Evolutionary conservation across 345 rosid genomes (phyloP).

Genomic region (Capsella bursapastoris): DNA sequence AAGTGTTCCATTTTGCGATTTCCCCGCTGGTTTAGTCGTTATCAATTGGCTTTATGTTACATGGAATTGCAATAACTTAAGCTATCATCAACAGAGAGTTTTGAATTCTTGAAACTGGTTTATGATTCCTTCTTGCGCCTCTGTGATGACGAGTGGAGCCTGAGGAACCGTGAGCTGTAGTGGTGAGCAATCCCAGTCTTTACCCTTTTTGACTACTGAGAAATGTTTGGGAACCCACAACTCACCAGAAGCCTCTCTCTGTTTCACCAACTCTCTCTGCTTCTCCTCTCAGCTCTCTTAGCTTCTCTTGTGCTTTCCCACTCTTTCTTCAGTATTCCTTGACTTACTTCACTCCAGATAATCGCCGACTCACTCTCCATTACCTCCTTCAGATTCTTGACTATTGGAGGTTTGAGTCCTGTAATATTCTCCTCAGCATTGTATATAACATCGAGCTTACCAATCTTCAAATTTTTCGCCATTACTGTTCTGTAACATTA

Average conservation of each 20-base stretch:
- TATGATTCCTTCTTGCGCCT: background rate
- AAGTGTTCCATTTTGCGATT: constrained; percentile 1
- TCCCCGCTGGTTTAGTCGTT: background rate
- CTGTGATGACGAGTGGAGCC: constrained; percentile 58
- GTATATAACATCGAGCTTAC: constrained; percentile 57
- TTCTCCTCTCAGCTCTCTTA: constrained; percentile 63
- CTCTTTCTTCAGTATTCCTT: constrained; percentile 56
- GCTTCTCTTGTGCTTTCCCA: constrained; percentile 78
- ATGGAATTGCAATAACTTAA: constrained; percentile 6
- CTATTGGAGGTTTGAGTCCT: constrained; percentile 58
- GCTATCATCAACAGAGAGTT: background rate
- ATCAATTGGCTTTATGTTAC: background rate
- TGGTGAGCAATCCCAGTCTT: constrained; percentile 73
- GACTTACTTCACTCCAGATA: constrained; percentile 72
- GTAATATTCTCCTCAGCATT: constrained; percentile 61
- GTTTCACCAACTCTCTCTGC: constrained; percentile 58
- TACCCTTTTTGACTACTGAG: constrained; percentile 39
- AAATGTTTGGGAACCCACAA: constrained; percentile 76
- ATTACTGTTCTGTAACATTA: constrained; percentile 56
- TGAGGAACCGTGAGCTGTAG: constrained; percentile 52
- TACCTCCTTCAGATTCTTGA: constrained; percentile 59
- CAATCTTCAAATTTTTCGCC: constrained; percentile 54
- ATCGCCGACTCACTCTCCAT: constrained; percentile 58
- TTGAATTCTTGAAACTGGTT: constrained; percentile 14
- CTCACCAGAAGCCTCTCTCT: constrained; percentile 55